Evolutionary conservation across 352 stramenopile species (phyloP).

Genomic region (Globisporangium iwayamae): DNA sequence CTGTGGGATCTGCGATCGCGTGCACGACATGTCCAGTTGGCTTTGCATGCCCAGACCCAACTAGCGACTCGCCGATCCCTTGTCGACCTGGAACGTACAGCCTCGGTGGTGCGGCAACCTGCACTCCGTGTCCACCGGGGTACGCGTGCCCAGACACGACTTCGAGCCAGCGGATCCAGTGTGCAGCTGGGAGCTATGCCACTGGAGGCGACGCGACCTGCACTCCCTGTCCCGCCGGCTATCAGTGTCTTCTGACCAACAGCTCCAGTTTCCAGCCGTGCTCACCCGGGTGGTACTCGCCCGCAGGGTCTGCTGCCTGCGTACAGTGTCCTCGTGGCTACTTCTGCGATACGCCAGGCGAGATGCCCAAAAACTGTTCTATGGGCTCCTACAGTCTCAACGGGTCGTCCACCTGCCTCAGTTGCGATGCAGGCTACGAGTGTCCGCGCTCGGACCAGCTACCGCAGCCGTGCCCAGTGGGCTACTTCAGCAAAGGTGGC

Average conservation of each 20-base stretch:
- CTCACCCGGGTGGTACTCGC: conserved; percentile 67
- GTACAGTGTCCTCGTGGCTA: conserved; percentile 78
- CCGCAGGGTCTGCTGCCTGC: conserved; percentile 48
- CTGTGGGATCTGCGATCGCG: conserved; percentile 26
- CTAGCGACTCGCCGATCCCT: conserved; percentile 22
- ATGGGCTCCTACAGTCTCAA: conserved; percentile 79
- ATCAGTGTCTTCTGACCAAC: conserved; percentile 62
- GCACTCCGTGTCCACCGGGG: conserved; percentile 58
- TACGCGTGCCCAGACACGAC: conserved; percentile 72
- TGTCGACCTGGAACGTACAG: conserved; percentile 68
- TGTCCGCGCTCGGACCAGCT: conserved; percentile 69
- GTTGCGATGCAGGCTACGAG: conserved; percentile 80
- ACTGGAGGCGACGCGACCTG: conserved; percentile 45
- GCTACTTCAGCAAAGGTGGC: conserved; percentile 82
- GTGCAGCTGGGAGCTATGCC: conserved; percentile 54
- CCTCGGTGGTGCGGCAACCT: conserved; percentile 39
- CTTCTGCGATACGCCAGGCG: conserved; percentile 63
- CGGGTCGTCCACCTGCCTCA: conserved; percentile 57
- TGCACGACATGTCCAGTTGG: conserved; percentile 71
- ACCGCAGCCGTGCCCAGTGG: conserved; percentile 79
- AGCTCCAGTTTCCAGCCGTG: conserved; percentile 55
- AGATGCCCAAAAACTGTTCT: conserved; percentile 66
- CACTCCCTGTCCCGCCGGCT: conserved; percentile 75
- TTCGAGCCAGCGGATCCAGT: conserved; percentile 41
- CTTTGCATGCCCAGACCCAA: conserved; percentile 45